Evolutionary conservation across 2,329 filamentous ascomycete genomes (phyloP).

Genomic region (Sordariomycetes sp.): DNA sequence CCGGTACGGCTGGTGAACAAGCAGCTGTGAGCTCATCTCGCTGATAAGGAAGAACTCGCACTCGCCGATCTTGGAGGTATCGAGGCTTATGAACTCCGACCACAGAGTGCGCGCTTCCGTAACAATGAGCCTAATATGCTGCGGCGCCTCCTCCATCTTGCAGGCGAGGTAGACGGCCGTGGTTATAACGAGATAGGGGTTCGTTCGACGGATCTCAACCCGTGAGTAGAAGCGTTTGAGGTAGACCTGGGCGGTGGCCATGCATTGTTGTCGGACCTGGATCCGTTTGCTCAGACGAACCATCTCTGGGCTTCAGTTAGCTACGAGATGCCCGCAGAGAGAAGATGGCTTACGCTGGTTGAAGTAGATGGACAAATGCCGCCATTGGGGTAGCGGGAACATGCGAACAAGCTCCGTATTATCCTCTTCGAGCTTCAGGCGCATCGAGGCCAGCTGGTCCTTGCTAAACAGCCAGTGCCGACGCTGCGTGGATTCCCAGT

Average conservation of each 20-base stretch:
- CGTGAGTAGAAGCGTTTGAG: constrained; percentile 88
- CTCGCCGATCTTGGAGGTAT: constrained; percentile 80
- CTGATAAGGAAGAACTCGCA: constrained; percentile 91
- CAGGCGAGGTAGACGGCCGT: constrained; percentile 91
- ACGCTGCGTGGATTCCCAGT: constrained; percentile 90
- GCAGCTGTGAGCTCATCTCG: constrained; percentile 82
- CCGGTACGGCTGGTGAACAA: constrained; percentile 85
- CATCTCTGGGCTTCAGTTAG: constrained; percentile 47
- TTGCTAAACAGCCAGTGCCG: constrained; percentile 86
- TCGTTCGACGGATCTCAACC: constrained; percentile 85
- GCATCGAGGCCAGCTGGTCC: constrained; percentile 65
- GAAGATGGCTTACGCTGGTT: constrained; percentile 60
- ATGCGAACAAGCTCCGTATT: constrained; percentile 66
- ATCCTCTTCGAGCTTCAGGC: constrained; percentile 68
- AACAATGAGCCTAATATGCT: constrained; percentile 87
- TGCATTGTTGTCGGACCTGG: constrained; percentile 77
- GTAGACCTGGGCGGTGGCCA: constrained; percentile 92
- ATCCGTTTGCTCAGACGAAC: constrained; percentile 77
- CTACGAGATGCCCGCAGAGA: not conserved
- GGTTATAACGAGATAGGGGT: constrained; percentile 86
- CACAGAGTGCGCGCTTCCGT: constrained; percentile 79
- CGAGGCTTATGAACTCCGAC: constrained; percentile 67
- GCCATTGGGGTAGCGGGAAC: constrained; percentile 72
- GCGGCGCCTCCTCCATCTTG: constrained; percentile 96
- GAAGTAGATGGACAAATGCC: constrained; percentile 84